Evolutionary conservation across 345 rosid genomes (phyloP), one percentile per base, ranked within the genome.

Genomic region (Sonneratia alba): DNA sequence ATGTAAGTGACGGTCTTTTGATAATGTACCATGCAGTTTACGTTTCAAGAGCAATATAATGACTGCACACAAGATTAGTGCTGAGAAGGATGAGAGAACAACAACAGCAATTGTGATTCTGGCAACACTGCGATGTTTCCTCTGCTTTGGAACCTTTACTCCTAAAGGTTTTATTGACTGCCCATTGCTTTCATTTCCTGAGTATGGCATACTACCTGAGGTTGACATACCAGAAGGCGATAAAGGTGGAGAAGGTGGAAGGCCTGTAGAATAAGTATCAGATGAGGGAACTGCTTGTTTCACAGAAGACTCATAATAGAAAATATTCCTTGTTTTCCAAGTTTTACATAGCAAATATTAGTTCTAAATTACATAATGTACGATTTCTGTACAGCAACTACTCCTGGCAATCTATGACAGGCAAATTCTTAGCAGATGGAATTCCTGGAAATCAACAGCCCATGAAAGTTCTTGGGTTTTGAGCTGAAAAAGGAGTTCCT

Each of bases 231-330:
- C 76, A 3, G 83, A 75, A 71, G 71, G 76, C 37, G 82, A 63
- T 38, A 77, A 81, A 71, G 91, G 91, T 68, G 91, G 91, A 62
- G 91, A 85, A 6, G 87, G 89, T 37, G 92, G 92, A 76, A 85
- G 89, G 70, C 89, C 87, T 74, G 61, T 34, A 62, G 7, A 62
- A 62, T 9, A 53, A 53, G 21, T 53, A 16, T 42, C 45, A 42
- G 45, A 42, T 53, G n/a, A 53, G 57, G 57, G 57, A 3, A 3
- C n/a, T 53, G 22, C 57, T 16, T 53, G 57, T 53, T 53, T 53
- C 22, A 19, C n/a, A 53, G 57, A 53, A 53, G 15, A 53, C 57
- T 53, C 57, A 53, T 53, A 16, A 16, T 15, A 53, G 57, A 16
- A 53, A 53, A 53, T 53, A 53, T 18, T 55, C 9, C 8, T 55